Evolutionary conservation across 2,329 filamentous ascomycete species (phyloP).

Genomic region (Mollisia scopiformis): DNA sequence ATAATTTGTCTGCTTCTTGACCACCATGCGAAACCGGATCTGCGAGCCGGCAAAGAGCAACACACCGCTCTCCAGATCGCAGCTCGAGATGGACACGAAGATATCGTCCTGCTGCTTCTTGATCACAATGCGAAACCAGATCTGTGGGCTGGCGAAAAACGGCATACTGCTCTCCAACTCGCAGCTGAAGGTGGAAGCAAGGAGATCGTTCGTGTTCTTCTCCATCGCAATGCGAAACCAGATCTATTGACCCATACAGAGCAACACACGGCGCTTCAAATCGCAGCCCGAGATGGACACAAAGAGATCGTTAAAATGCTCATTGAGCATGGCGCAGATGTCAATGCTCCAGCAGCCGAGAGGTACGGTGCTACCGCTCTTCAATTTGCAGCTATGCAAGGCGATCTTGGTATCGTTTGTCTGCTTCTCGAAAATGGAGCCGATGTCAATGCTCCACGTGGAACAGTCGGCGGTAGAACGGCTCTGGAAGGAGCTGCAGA

Average conservation of each 20-base stretch:
- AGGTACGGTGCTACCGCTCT: constrained; percentile 9
- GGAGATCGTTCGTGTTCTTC: neutral
- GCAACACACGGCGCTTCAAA: constrained; percentile 5
- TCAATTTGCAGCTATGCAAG: constrained; percentile 12
- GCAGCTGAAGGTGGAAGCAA: neutral
- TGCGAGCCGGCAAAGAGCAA: neutral
- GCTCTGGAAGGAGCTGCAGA: constrained; percentile 19
- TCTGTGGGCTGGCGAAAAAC: neutral
- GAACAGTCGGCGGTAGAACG: constrained; percentile 8
- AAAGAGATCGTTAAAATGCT: constrained; percentile 6
- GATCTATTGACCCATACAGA: neutral
- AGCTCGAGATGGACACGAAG: neutral
- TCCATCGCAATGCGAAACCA: neutral
- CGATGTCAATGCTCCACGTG: constrained; percentile 9
- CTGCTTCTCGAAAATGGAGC: constrained; percentile 10
- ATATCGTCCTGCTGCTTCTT: constrained; percentile 8
- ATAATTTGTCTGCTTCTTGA: neutral
- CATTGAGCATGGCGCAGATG: constrained; percentile 11
- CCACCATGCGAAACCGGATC: neutral
- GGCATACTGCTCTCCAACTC: neutral
- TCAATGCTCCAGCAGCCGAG: constrained; percentile 8
- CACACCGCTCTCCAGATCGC: constrained; percentile 6
- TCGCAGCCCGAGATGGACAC: neutral
- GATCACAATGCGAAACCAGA: constrained; percentile 11
- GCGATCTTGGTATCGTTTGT: constrained; percentile 1